A percentile compares a stretch with the other conserved stretches of the same genome.
Conservation (phyloP, 2,329 filamentous ascomycete genomes). For the Neocucurbitaria cava region DNA sequence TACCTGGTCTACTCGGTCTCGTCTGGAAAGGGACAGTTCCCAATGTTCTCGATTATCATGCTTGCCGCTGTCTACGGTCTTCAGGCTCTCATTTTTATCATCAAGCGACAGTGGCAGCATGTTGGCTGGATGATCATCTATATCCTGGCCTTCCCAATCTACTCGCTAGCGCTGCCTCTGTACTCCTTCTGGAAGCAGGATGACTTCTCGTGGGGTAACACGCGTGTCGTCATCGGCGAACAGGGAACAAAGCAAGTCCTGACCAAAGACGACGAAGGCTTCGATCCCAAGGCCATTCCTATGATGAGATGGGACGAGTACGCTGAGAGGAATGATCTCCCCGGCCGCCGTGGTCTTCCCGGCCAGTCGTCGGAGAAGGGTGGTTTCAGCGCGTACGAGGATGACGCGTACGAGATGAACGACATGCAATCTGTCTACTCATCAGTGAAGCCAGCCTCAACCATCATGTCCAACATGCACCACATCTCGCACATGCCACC, state of each 20-base stretch:
- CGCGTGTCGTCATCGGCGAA: conserved; percentile 94
- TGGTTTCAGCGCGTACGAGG: conserved; percentile 68
- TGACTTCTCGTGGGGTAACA: conserved; percentile 99
- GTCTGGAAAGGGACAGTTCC: conserved; percentile 75
- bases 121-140: conserved; percentile 99
- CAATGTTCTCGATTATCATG: conserved; percentile 86
- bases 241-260: conserved; percentile 91
- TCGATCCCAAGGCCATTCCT: conserved; percentile 91
- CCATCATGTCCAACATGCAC: conserved; percentile 84
- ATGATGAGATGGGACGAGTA: conserved; percentile 98
- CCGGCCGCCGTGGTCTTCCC: conserved; percentile 79
- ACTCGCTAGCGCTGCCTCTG: conserved; percentile 86
- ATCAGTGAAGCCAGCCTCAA: conserved; percentile 83
- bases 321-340: conserved; percentile 82
- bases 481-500: conserved; percentile 80
- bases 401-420: conserved; percentile 91
- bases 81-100: conserved; percentile 93
- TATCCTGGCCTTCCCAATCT: conserved; percentile 91
- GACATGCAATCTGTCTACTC: conserved; percentile 98
- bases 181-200: conserved; percentile 99
- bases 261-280: conserved; percentile 79
- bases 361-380: conserved; percentile 64
- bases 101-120: conserved; percentile 98
- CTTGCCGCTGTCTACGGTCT: conserved; percentile 92
- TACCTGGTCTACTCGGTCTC: conserved; percentile 86